phyloP scores from a whole-genome alignment of 106 monocot genomes.

The Ottelia alismoides region DNA sequence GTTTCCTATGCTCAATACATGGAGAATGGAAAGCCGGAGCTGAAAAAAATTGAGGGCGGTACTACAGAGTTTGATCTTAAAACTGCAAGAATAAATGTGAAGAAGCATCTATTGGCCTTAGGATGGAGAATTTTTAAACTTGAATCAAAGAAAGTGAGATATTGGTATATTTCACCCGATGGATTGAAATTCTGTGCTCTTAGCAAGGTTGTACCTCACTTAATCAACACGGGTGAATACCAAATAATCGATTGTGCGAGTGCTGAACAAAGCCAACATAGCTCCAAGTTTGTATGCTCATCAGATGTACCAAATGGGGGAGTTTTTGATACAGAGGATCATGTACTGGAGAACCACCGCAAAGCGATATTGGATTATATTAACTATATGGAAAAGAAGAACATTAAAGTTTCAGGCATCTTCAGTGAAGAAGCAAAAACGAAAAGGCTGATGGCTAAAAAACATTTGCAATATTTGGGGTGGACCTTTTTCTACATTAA shows the following conservation, averaged over 20 bases:
- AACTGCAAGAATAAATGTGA: not conserved
- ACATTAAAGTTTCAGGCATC: too few relatives aligned
- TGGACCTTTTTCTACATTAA: too few relatives aligned
- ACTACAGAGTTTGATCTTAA: not conserved
- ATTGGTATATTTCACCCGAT: constrained; percentile 23
- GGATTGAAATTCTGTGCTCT: constrained; percentile 22
- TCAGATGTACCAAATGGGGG: too few relatives aligned
- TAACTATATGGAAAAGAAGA: too few relatives aligned
- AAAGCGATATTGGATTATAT: constrained; percentile 9
- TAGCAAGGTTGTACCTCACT: too few relatives aligned
- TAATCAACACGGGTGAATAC: too few relatives aligned
- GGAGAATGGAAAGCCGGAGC: not conserved
- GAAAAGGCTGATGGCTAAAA: too few relatives aligned
- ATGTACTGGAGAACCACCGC: constrained; percentile 1
- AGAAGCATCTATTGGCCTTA: constrained; percentile 36
- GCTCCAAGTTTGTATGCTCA: too few relatives aligned
- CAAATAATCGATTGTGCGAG: too few relatives aligned
- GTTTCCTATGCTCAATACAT: constrained; percentile 3
- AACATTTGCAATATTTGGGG: too few relatives aligned
- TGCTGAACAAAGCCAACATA: too few relatives aligned
- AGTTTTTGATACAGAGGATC: not conserved
- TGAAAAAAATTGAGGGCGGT: not conserved
- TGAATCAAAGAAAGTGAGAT: not conserved
- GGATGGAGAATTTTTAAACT: constrained; percentile 37
- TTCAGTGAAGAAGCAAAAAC: too few relatives aligned